Evolutionary conservation across 2,329 filamentous ascomycete species (phyloP), one percentile per base, ranked within the genome.

Genomic region (Pseudodiploospora longispora): DNA sequence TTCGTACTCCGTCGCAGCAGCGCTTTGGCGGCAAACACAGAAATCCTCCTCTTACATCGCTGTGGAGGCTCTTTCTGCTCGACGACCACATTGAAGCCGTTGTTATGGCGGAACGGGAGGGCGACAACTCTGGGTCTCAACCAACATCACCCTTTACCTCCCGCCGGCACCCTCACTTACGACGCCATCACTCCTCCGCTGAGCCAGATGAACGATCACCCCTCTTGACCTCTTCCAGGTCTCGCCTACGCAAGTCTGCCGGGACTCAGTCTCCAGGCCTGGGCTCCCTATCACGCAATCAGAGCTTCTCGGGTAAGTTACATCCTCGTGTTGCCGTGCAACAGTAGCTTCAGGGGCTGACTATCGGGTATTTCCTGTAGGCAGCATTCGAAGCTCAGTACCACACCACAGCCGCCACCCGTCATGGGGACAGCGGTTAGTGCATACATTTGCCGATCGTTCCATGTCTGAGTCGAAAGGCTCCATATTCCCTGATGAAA

Each of bases 401-500:
- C 68, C 69, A 47, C 68, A 80, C 54, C 76, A 82, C 59, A 76
- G 68, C 53, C 74, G 80, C 37, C 70, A 72, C 36, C 71, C 70
- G 27, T 83, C 80, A 10, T 80, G 73, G 71, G 69, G 77, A 12
- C 69, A 74, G 35, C 76, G 84, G 12, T 69, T 86, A 27, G 76
- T 77, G 47, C 76, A 75, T 47, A 83, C 78, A 42, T 69, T 86
- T 45, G 70, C 67, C 46, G 81, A 75, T 55, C 69, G 72, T 50
- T 74, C 74, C 48, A 68, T 83, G 64, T 64, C 72, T 49, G 80
- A 84, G 50, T 82, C 82, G 40, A 85, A 82, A 56, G 68, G 73
- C 31, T 82, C 80, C 4, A 66, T 85, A 7, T 83, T 80, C 54
- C 71, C 83, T 41, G 87, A 96, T 58, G 89, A 97, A 54, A 82